Evolutionary conservation across 2,329 filamentous ascomycete genomes (phyloP).

Genomic region (Pyricularia sp.): DNA sequence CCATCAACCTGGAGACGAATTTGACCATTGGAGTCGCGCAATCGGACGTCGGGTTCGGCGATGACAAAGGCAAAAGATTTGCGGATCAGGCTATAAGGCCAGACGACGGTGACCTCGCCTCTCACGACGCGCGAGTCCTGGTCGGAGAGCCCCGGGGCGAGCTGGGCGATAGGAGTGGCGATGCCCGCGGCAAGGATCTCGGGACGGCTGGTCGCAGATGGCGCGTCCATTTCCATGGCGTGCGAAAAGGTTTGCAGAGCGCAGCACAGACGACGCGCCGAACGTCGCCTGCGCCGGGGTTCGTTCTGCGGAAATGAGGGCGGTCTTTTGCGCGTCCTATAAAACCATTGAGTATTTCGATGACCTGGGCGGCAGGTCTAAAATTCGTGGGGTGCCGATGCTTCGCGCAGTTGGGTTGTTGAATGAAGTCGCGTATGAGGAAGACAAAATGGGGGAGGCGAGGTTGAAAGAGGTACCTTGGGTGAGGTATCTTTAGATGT

Average conservation of each 20-base stretch:
- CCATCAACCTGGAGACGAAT: slow-evolving; percentile 66
- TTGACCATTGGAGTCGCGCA: slow-evolving; percentile 66
- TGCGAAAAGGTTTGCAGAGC: not conserved
- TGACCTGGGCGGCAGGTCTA: not conserved
- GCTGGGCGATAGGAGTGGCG: slow-evolving; percentile 35
- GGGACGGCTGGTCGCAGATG: not conserved
- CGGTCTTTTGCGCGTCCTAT: not conserved
- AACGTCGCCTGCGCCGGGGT: not conserved
- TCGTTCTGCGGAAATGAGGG: not conserved
- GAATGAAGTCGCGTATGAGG: not conserved
- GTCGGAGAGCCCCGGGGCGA: slow-evolving; percentile 33
- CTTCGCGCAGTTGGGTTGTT: not conserved
- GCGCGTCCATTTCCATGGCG: not conserved
- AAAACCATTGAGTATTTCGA: not conserved
- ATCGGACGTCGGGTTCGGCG: slow-evolving; percentile 70
- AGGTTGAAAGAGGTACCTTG: not conserved
- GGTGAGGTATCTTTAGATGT: not conserved
- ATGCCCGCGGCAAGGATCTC: slow-evolving; percentile 3
- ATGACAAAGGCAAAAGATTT: slow-evolving; percentile 65
- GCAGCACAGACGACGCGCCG: not conserved
- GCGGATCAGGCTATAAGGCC: slow-evolving; percentile 77
- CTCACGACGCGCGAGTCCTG: slow-evolving; percentile 36
- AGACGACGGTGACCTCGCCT: slow-evolving; percentile 71
- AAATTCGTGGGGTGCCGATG: not conserved
- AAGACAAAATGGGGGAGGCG: not conserved